These are phyloP conservation scores for Phytophthora brassicae DNA, from an alignment of 352 stramenopile genomes.

Conservation along the genomic window DNA sequence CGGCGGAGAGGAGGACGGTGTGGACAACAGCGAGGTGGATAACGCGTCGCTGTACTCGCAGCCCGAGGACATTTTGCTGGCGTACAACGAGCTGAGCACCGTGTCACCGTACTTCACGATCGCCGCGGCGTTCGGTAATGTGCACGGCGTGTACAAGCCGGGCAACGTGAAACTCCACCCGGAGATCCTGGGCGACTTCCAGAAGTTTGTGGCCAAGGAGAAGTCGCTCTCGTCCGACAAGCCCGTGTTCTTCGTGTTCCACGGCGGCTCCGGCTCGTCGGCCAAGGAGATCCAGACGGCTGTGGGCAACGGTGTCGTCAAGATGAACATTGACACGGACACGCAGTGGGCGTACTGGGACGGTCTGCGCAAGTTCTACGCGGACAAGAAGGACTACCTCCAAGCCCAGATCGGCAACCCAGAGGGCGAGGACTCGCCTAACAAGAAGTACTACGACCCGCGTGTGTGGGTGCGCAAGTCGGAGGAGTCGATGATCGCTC, in stretches of 20 bases:
- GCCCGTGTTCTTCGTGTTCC: conserved; percentile 99
- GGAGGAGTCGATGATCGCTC: conserved; percentile 94
- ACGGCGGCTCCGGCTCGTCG: conserved; percentile 97
- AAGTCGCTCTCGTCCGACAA: conserved; percentile 86
- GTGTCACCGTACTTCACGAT: conserved; percentile 95
- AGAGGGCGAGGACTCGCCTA: conserved; percentile 95
- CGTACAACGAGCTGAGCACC: conserved; percentile 94
- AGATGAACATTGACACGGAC: conserved; percentile 99
- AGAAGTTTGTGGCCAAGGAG: conserved; percentile 86
- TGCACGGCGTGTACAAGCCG: conserved; percentile 98
- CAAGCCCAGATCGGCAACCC: conserved; percentile 98
- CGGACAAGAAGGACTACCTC: conserved; percentile 96
- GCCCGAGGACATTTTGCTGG: conserved; percentile 67
- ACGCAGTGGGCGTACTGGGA: conserved; percentile 99
- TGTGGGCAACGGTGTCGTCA: conserved; percentile 96
- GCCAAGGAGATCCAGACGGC: conserved; percentile 96
- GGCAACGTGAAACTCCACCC: conserved; percentile 99
- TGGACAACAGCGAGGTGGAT: conserved; percentile 96
- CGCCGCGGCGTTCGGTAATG: conserved; percentile 66
- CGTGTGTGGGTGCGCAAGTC: conserved; percentile 97
- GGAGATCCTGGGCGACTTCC: conserved; percentile 96
- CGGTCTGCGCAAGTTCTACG: conserved; percentile 97
- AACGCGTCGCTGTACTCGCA: conserved; percentile 89
- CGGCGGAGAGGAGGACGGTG: conserved; percentile 97
- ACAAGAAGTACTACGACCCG: conserved; percentile 99